Percentiles rank a stretch among this genome's conserved stretches.
phyloP scores from a whole-genome alignment of 257 asterid species.

The Plantago elongata region DNA sequence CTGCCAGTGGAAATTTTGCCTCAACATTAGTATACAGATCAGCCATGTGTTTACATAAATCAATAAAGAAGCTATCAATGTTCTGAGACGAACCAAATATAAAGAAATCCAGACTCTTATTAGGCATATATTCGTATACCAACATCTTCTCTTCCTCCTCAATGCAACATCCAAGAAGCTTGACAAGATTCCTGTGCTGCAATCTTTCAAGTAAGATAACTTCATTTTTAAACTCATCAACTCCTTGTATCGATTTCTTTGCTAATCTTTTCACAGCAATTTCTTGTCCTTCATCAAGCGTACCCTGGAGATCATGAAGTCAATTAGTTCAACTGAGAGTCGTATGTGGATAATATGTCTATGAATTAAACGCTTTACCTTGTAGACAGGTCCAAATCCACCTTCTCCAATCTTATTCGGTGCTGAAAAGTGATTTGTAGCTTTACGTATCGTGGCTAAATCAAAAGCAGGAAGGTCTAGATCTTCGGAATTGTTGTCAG shows the following conservation, averaged over 20 bases:
- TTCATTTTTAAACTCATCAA: slow-evolving; percentile 26
- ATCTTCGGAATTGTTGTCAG: slow-evolving; percentile 9
- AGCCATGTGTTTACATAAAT: not conserved
- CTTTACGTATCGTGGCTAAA: slow-evolving; percentile 15
- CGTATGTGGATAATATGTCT: no score
- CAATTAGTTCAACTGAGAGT: no score
- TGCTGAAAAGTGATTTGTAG: slow-evolving; percentile 19
- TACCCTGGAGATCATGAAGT: slow-evolving; percentile 17
- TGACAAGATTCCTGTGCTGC: slow-evolving; percentile 26
- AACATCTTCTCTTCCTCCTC: slow-evolving; percentile 17
- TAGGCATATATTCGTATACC: slow-evolving; percentile 22
- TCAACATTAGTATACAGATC: not conserved
- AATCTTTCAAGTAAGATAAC: slow-evolving; percentile 17
- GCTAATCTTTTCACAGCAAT: slow-evolving; percentile 29
- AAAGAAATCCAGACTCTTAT: slow-evolving; percentile 17
- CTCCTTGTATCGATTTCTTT: slow-evolving; percentile 24
- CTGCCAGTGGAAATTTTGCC: slow-evolving; percentile 9
- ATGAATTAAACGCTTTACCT: slow-evolving; percentile 4
- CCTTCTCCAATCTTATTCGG: slow-evolving; percentile 25
- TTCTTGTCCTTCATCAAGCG: slow-evolving; percentile 17
- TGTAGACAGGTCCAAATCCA: slow-evolving; percentile 30
- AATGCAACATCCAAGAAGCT: slow-evolving; percentile 23
- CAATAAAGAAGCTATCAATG: not conserved
- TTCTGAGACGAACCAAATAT: slow-evolving; percentile 18
- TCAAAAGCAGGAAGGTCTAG: slow-evolving; percentile 20